Evolutionary conservation across 148 eudicot species (phyloP).

Genomic region (Nepenthes mirabilis): DNA sequence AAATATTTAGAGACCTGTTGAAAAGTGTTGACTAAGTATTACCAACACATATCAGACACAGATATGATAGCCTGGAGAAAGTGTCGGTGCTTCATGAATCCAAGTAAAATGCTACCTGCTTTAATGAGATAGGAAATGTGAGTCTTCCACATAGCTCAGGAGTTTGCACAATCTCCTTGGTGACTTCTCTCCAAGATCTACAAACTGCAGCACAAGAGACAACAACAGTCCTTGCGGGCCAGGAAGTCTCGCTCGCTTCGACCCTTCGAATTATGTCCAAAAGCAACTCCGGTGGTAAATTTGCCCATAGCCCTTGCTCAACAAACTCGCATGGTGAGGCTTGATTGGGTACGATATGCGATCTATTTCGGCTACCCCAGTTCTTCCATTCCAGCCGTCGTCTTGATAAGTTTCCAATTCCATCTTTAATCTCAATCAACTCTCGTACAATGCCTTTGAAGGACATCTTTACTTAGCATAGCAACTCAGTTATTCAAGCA

Average conservation of each 20-base stretch:
- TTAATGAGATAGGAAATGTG: constrained; percentile 89
- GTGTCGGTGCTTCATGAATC: neutral
- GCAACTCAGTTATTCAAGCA: constrained; percentile 3
- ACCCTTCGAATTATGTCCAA: constrained; percentile 74
- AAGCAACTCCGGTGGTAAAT: constrained; percentile 79
- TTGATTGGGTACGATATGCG: constrained; percentile 83
- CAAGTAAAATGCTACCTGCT: constrained; percentile 40
- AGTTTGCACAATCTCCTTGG: constrained; percentile 87
- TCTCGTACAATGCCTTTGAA: constrained; percentile 69
- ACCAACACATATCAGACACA: too few species aligned
- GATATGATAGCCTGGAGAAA: too few species aligned
- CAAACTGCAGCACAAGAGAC: constrained; percentile 86
- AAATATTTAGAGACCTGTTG: too few species aligned
- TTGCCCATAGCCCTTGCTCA: constrained; percentile 92
- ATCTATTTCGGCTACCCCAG: constrained; percentile 64
- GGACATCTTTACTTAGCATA: constrained; percentile 36
- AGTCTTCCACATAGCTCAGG: constrained; percentile 83
- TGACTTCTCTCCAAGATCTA: constrained; percentile 81
- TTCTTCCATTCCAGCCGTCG: constrained; percentile 51
- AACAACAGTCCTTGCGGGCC: constrained; percentile 84
- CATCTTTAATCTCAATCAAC: constrained; percentile 65
- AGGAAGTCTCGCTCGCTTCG: constrained; percentile 67
- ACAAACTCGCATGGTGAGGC: constrained; percentile 21
- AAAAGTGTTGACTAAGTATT: too few species aligned
- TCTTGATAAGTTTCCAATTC: constrained; percentile 57